These are phyloP conservation scores for Elsinoe fawcettii DNA, from an alignment of 2,329 filamentous ascomycete species.

Conservation along the genomic window DNA sequence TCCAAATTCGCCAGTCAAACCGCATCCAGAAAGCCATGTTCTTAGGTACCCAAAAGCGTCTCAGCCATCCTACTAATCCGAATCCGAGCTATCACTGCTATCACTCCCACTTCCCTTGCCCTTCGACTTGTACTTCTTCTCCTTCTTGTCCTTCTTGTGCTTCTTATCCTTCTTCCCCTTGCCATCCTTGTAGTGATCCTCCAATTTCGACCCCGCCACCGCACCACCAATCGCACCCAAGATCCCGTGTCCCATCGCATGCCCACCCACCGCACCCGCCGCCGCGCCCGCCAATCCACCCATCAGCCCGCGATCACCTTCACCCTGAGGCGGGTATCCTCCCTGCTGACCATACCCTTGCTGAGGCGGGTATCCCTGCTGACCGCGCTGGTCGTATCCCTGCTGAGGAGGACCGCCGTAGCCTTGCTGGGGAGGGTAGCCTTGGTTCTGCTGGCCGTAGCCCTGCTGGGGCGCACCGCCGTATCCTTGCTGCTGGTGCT, in stretches of 20 bases:
- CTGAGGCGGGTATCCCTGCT: slow-evolving; percentile 15
- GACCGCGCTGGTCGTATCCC: slow-evolving; percentile 15
- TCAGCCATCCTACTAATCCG: not conserved
- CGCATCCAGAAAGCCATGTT: too few species aligned
- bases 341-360: slow-evolving; percentile 16
- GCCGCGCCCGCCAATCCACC: slow-evolving; percentile 50
- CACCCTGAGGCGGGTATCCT: slow-evolving; percentile 20
- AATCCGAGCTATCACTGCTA: slow-evolving; percentile 13
- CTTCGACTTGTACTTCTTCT: slow-evolving; percentile 17
- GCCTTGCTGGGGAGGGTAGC: slow-evolving; percentile 20
- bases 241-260: slow-evolving; percentile 50
- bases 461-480: slow-evolving; percentile 21
- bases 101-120: slow-evolving; percentile 10
- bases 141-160: slow-evolving; percentile 22
- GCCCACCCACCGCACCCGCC: slow-evolving; percentile 50
- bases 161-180: slow-evolving; percentile 35
- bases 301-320: slow-evolving; percentile 49
- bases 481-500: slow-evolving; percentile 17
- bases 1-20: too few species aligned
- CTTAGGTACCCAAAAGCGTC: not conserved
- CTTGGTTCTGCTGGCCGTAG: slow-evolving; percentile 19
- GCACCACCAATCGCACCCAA: slow-evolving; percentile 52
- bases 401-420: slow-evolving; percentile 19
- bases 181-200: slow-evolving; percentile 45
- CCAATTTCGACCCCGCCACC: slow-evolving; percentile 46